Evolutionary conservation across 2,329 filamentous ascomycete genomes (phyloP), one percentile per base, ranked within the genome.

Genomic region (Colletotrichum viniferum): DNA sequence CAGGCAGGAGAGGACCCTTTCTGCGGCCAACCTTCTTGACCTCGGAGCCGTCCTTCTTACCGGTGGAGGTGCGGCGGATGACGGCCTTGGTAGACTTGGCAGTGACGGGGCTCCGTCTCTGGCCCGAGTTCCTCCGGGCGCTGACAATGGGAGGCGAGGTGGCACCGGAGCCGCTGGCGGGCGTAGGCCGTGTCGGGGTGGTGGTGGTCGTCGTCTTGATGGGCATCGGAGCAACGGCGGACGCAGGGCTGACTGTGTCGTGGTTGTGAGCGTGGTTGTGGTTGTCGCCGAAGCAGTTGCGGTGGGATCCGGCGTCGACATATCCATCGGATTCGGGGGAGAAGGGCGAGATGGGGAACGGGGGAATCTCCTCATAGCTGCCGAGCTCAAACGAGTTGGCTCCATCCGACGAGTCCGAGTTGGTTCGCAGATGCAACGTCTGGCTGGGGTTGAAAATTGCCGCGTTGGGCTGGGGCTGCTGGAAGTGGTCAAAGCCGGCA

Each of bases 1-100:
- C 96, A 13, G 96, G 96, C 81, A 96, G 90, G 79, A 98, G 91
- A 74, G 96, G 96, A 43, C 96, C 96, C 84, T 95, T 95, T 86
- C 96, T 92, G 82, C 95, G 93, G 64, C 96, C 96, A 76, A 98
- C 94, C 85, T 96, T 96, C 91, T 98, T 98, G 90, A 98, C 96
- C 52, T 87, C 87, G 12, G 90, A 90, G 14, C 91, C 91, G 79
- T 97, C 95, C 85, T 94, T 96, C 88, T 96, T 97, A 80, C 92
- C 93, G 76, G 90, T 91, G 76, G 89, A 94, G 77, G 87, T 93
- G 85, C 95, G 95, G 85, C 95, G 95, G 79, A 96, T 93, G 80
- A 96, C 94, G 12, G 94, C 91, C 86, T 98, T 98, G 48, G 94
- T 92, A 1, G 93, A 91, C 88, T 98, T 98, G 64, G 62, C 73